phyloP scores from a whole-genome alignment of 1,139 yeast species.

The Candida tropicalis region DNA sequence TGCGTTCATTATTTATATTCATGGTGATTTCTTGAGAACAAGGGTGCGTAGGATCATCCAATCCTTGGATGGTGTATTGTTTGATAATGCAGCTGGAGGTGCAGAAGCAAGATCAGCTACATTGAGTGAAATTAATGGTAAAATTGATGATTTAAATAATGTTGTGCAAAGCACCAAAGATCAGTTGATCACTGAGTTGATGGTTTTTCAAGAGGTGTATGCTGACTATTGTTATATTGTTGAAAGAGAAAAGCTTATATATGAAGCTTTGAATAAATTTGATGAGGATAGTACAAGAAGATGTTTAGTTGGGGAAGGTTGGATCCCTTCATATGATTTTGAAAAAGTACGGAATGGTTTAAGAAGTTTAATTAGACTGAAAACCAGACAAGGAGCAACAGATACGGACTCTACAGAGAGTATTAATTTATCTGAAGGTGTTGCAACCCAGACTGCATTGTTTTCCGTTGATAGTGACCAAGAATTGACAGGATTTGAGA shows the following conservation, averaged over 20 bases:
- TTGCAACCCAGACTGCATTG: conserved; percentile 33
- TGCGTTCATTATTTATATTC: conserved; percentile 84
- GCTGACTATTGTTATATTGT: conserved; percentile 46
- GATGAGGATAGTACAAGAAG: conserved; percentile 84
- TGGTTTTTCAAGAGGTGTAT: conserved; percentile 60
- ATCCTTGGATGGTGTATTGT: conserved; percentile 80
- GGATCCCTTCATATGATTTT: conserved; percentile 65
- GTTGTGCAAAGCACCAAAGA: conserved; percentile 73
- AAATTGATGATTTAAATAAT: conserved; percentile 44
- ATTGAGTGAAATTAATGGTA: conserved; percentile 61
- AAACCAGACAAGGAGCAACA: conserved; percentile 20
- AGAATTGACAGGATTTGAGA: conserved; percentile 17
- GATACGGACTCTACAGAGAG: conserved; percentile 7
- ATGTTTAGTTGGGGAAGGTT: conserved; percentile 95
- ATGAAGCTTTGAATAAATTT: conserved; percentile 75
- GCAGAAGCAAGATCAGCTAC: conserved; percentile 52
- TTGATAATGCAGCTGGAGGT: conserved; percentile 63
- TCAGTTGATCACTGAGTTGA: conserved; percentile 73
- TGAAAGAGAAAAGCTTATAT: conserved; percentile 73
- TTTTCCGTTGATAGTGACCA: conserved; percentile 49
- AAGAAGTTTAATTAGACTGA: conserved; percentile 28
- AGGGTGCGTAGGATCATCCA: conserved; percentile 78
- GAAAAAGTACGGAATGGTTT: conserved; percentile 27
- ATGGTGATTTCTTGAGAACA: conserved; percentile 71
- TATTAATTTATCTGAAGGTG: conserved; percentile 13